Percentiles rank a stretch among this genome's conserved stretches.
phyloP scores from a whole-genome alignment of 148 eudicot genomes.

The Rheum nobile region DNA sequence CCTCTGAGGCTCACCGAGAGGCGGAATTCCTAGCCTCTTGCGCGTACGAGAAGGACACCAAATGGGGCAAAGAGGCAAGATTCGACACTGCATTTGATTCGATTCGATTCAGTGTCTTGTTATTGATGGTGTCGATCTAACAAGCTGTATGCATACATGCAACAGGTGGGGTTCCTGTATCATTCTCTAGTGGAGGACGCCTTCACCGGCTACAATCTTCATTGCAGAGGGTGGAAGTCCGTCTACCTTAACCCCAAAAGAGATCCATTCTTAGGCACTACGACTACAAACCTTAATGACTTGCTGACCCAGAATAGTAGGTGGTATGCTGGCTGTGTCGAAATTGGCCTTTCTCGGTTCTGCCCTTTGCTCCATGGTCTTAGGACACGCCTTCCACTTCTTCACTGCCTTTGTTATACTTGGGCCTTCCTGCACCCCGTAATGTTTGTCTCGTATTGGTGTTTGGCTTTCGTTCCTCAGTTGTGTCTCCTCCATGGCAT shows the following conservation, averaged over 20 bases:
- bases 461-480: neutral
- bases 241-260: neutral
- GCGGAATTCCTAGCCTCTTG: neutral
- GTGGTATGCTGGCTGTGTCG: neutral
- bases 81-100: neutral
- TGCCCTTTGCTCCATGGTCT: neutral
- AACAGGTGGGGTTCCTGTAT: neutral
- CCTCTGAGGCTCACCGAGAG: neutral
- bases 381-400: neutral
- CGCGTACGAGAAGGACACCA: neutral
- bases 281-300: neutral
- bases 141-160: neutral
- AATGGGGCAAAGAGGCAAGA: conserved; percentile 8
- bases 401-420: neutral
- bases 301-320: neutral
- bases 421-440: neutral
- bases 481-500: neutral
- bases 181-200: neutral
- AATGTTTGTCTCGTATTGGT: neutral
- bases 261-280: conserved; percentile 2
- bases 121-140: neutral
- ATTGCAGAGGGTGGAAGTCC: conserved; percentile 2
- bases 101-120: neutral
- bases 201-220: neutral
- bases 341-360: neutral